These are phyloP conservation scores for Escallonia herrerae DNA, from an alignment of 129 eudicot genomes.

Conservation along the genomic window DNA sequence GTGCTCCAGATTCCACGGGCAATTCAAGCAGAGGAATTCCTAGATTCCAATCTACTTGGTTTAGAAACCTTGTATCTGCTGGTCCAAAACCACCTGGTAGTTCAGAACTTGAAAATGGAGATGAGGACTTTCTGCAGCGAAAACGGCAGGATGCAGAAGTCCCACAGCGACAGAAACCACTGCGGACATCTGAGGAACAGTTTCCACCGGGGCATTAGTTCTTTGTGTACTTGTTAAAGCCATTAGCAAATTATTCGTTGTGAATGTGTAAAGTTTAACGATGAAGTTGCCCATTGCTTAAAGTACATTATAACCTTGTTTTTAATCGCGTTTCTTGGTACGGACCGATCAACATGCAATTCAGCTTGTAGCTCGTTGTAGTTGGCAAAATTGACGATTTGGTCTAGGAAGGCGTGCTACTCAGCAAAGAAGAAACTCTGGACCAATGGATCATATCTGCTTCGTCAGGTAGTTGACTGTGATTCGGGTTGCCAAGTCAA, in stretches of 20 bases:
- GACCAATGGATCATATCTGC: too few relatives aligned
- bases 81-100: slow-evolving; percentile 80
- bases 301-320: neutral
- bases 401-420: too few relatives aligned
- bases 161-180: slow-evolving; percentile 13
- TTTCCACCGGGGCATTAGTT: neutral
- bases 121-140: slow-evolving; percentile 28
- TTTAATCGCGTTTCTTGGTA: too few relatives aligned
- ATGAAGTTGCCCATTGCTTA: too few relatives aligned
- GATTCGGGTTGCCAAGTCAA: too few relatives aligned
- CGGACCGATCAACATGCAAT: too few relatives aligned
- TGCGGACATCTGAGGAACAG: neutral
- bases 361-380: too few relatives aligned
- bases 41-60: slow-evolving; percentile 68
- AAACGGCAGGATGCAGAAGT: slow-evolving; percentile 34
- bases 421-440: too few relatives aligned
- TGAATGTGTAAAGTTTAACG: slow-evolving; percentile 11
- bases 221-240: slow-evolving; percentile 20
- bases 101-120: slow-evolving; percentile 42
- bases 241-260: neutral
- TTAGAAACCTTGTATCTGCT: slow-evolving; percentile 59
- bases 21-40: slow-evolving; percentile 45
- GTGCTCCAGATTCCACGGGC: slow-evolving; percentile 41
- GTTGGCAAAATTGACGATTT: too few relatives aligned
- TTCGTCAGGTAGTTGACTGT: too few relatives aligned